Conservation (phyloP, 768 basidiomycete genomes). For the Russula earlei region DNA sequence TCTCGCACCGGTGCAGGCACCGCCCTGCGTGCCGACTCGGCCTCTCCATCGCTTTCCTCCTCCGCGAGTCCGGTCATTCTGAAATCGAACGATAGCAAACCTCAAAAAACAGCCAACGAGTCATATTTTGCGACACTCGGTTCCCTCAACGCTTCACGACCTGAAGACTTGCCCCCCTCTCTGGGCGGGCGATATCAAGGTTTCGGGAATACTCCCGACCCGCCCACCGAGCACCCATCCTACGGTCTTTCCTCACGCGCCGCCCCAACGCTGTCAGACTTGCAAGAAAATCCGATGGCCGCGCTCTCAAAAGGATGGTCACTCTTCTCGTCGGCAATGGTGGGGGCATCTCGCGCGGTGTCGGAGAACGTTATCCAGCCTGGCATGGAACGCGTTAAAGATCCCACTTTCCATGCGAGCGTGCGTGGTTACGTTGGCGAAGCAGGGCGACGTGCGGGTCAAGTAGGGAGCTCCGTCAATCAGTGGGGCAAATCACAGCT, state of each 20-base stretch:
- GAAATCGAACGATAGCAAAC: conserved; percentile 35
- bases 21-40: conserved; percentile 43
- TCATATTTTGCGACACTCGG: conserved; percentile 80
- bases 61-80: conserved; percentile 26
- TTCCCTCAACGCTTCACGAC: conserved; percentile 65
- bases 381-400: conserved; percentile 68
- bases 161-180: conserved; percentile 76
- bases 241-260: conserved; percentile 68
- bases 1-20: conserved; percentile 41
- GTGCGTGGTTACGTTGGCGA: conserved; percentile 65
- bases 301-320: conserved; percentile 95
- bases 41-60: conserved; percentile 47
- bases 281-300: conserved; percentile 78
- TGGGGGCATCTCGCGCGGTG: conserved; percentile 68
- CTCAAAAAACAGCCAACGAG: conserved; percentile 76
- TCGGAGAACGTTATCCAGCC: conserved; percentile 88
- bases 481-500: conserved; percentile 67
- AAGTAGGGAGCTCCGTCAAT: conserved; percentile 57
- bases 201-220: conserved; percentile 79
- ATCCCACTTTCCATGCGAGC: conserved; percentile 69
- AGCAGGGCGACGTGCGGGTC: conserved; percentile 54
- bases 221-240: conserved; percentile 53
- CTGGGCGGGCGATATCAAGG: conserved; percentile 92
- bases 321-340: conserved; percentile 79
- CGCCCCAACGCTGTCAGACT: conserved; percentile 67